phyloP scores from a whole-genome alignment of 805 yeast species.

The Scheffersomyces ergatensis region DNA sequence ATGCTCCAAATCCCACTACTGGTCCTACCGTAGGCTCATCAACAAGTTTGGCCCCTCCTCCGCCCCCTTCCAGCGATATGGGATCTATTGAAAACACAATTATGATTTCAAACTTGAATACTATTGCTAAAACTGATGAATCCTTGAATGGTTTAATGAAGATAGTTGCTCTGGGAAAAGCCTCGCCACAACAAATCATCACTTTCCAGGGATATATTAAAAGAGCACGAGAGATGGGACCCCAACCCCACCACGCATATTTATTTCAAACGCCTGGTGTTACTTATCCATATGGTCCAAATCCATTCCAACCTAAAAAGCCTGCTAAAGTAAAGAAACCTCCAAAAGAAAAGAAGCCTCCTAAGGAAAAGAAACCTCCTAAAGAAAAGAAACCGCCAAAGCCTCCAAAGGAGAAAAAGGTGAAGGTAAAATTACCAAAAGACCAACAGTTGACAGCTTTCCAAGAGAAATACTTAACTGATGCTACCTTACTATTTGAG shows the following conservation, averaged over 20 bases:
- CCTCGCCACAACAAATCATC: constrained; percentile 66
- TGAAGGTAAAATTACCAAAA: constrained; percentile 18
- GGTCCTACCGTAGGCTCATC: neutral
- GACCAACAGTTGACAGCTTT: constrained; percentile 71
- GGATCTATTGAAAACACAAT: constrained; percentile 66
- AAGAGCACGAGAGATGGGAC: constrained; percentile 76
- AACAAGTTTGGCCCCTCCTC: constrained; percentile 3
- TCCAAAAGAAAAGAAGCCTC: constrained; percentile 9
- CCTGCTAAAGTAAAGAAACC: constrained; percentile 9
- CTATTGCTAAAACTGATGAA: constrained; percentile 74
- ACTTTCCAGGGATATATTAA: constrained; percentile 80
- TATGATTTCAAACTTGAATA: constrained; percentile 82
- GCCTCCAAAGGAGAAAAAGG: constrained; percentile 15
- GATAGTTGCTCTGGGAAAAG: constrained; percentile 80
- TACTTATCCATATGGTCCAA: constrained; percentile 6
- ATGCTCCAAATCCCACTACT: constrained; percentile 12
- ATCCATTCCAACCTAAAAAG: constrained; percentile 2
- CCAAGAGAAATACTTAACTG: constrained; percentile 65
- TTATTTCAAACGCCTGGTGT: constrained; percentile 12
- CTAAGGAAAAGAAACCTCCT: constrained; percentile 9
- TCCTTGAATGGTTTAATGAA: constrained; percentile 73
- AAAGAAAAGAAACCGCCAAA: constrained; percentile 8
- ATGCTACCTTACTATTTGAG: constrained; percentile 80
- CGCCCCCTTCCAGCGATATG: constrained; percentile 36
- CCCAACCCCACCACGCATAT: constrained; percentile 39